phyloP scores from a whole-genome alignment of 768 basidiomycete genomes.

The Macrolepiota dolichaula region DNA sequence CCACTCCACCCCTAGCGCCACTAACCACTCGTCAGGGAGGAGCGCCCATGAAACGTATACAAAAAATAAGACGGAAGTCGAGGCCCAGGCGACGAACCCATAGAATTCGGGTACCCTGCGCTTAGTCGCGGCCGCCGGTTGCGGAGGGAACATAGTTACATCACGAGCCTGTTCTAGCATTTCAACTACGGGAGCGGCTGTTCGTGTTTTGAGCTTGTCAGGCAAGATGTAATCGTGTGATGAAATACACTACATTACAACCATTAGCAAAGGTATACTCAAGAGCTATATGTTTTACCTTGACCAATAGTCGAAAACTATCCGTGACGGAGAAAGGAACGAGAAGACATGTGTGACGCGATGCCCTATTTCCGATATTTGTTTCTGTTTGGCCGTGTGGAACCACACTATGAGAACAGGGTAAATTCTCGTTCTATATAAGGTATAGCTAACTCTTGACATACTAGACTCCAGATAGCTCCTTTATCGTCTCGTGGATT shows the following conservation, averaged over 20 bases:
- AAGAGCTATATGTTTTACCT: too few relatives aligned
- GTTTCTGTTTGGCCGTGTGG: neutral
- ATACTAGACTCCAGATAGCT: neutral
- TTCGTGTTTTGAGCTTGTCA: too few relatives aligned
- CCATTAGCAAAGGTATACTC: too few relatives aligned
- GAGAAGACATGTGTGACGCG: too few relatives aligned
- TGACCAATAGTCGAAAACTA: too few relatives aligned
- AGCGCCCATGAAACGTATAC: conserved; percentile 80
- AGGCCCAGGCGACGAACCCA: conserved; percentile 86
- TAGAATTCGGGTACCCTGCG: conserved; percentile 83
- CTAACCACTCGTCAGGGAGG: conserved; percentile 68
- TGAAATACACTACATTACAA: too few relatives aligned
- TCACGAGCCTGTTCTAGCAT: too few relatives aligned
- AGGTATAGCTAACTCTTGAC: neutral
- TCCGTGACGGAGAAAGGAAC: too few relatives aligned
- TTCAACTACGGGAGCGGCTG: too few relatives aligned
- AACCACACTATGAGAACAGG: neutral
- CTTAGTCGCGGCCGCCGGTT: neutral
- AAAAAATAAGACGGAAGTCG: conserved; percentile 66
- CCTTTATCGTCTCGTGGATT: neutral
- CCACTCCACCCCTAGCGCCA: conserved; percentile 70
- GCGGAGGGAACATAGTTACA: neutral
- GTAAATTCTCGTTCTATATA: neutral
- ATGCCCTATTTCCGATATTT: neutral
- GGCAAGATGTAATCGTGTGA: too few relatives aligned